Evolutionary conservation across 2,329 filamentous ascomycete genomes (phyloP), one percentile per base, ranked within the genome.

Genomic region (Exophiala spinifera): DNA sequence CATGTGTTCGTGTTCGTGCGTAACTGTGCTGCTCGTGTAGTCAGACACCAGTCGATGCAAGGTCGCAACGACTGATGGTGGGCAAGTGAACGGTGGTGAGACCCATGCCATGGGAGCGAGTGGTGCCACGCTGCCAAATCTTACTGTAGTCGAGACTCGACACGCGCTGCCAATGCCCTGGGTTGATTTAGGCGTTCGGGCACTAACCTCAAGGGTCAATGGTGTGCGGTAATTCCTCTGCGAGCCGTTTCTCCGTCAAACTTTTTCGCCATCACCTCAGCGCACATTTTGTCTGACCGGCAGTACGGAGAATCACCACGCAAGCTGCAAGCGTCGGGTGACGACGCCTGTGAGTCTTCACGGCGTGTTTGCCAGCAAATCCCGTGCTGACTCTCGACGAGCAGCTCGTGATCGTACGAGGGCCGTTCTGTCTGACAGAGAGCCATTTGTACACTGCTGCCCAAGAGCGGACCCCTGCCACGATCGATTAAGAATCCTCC

Each of bases 41-140:
- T n/a, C 23, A 21, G 42, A 39, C 36, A 15, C 36, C 15, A n/a
- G 11, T 7, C 17, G 36, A 39, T 15, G 36, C 36, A 15, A 31
- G 11, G 36, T 5, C 25, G 15, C 7, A 8, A 33, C 3, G 23
- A 13, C 2, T 14, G 10, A 59, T 53, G 13, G 42, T 13, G 13
- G 31, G 40, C 28, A 37, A 20, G n/a, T 13, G 14, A 10, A 25
- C 5, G 15, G 21, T 8, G 25, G 45, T 15, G 43, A 36, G 36
- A 15, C 19, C 17, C 5, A 21, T 46, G 44, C 42, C 37, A 51
- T 59, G 31, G 53, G 53, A 59, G 56, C 56, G 34, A 34, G 48
- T 56, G 49, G 45, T 54, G 57, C 57, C 57, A 59, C 57, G 51
- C 23, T 37, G 23, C 43, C 7, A 31, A 45, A 34, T 20, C 17